phyloP scores from a whole-genome alignment of 2,329 filamentous ascomycete species.

The Ophiosphaerella herpotricha region DNA sequence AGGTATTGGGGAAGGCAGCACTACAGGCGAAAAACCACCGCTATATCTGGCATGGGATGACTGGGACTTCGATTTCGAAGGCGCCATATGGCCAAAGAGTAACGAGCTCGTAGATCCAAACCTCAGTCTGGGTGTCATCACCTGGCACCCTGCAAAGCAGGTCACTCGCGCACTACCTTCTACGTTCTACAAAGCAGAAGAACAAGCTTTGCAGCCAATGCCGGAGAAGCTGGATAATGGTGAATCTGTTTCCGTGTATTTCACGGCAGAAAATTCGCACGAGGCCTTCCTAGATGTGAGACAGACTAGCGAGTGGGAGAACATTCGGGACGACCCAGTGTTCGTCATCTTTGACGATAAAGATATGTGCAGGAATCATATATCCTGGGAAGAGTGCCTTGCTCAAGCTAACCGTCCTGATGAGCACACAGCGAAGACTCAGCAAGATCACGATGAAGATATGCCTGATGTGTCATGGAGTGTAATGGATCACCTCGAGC shows the following conservation, averaged over 20 bases:
- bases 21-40: slow-evolving; percentile 28
- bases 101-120: slow-evolving; percentile 51
- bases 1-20: slow-evolving; percentile 21
- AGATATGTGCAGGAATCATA: slow-evolving; percentile 42
- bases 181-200: slow-evolving; percentile 51
- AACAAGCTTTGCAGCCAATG: slow-evolving; percentile 47
- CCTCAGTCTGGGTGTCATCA: slow-evolving; percentile 52
- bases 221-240: slow-evolving; percentile 45
- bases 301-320: slow-evolving; percentile 56
- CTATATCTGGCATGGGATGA: slow-evolving; percentile 45
- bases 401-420: slow-evolving; percentile 47
- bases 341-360: slow-evolving; percentile 53
- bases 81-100: slow-evolving; percentile 51
- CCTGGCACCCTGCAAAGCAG: slow-evolving; percentile 52
- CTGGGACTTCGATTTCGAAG: slow-evolving; percentile 52
- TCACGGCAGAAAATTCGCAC: slow-evolving; percentile 49
- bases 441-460: slow-evolving; percentile 36
- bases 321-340: slow-evolving; percentile 56
- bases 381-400: slow-evolving; percentile 52
- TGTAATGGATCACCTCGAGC: slow-evolving; percentile 48
- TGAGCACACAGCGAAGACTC: slow-evolving; percentile 23
- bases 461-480: slow-evolving; percentile 43
- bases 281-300: slow-evolving; percentile 54
- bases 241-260: slow-evolving; percentile 57
- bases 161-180: slow-evolving; percentile 50